phyloP scores from a whole-genome alignment of 2,329 filamentous ascomycete genomes.

The Didymella sp. region DNA sequence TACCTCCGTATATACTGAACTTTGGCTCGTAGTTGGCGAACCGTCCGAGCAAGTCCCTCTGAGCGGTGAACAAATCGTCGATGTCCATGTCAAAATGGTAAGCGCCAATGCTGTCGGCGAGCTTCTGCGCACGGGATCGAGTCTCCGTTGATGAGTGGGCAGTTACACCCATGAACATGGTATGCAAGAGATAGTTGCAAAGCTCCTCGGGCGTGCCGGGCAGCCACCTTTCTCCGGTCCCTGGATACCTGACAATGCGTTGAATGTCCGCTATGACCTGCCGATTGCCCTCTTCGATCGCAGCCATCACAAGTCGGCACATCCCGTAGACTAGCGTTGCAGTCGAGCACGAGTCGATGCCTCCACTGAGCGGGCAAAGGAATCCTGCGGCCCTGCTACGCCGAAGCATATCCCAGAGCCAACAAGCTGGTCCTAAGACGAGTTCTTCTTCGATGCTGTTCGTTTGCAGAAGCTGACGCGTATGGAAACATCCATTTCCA shows the following conservation, averaged over 20 bases:
- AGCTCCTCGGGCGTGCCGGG: slow-evolving; percentile 68
- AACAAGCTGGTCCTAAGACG: slow-evolving; percentile 67
- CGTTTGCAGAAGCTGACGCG: slow-evolving; percentile 57
- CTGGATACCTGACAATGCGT: slow-evolving; percentile 58
- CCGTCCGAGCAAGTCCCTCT: slow-evolving; percentile 60
- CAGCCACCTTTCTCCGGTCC: slow-evolving; percentile 55
- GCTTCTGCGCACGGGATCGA: slow-evolving; percentile 66
- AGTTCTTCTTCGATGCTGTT: slow-evolving; percentile 69
- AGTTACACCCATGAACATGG: slow-evolving; percentile 35
- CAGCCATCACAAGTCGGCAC: slow-evolving; percentile 63
- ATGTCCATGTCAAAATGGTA: slow-evolving; percentile 74
- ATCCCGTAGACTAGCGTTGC: slow-evolving; percentile 48
- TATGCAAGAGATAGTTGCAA: slow-evolving; percentile 65
- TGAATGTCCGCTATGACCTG: slow-evolving; percentile 63
- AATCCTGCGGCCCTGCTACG: slow-evolving; percentile 61
- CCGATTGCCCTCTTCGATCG: slow-evolving; percentile 57
- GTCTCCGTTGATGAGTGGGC: slow-evolving; percentile 41
- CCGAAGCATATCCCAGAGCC: slow-evolving; percentile 69
- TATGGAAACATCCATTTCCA: slow-evolving; percentile 54
- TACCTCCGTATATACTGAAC: slow-evolving; percentile 62
- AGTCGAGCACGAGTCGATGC: slow-evolving; percentile 65
- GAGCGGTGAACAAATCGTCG: slow-evolving; percentile 66
- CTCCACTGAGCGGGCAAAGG: slow-evolving; percentile 64
- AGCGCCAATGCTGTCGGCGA: slow-evolving; percentile 68
- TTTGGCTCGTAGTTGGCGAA: slow-evolving; percentile 62